Evolutionary conservation across 139 green algal genomes (phyloP).

Genomic region (Astrephomene gubernaculifera): DNA sequence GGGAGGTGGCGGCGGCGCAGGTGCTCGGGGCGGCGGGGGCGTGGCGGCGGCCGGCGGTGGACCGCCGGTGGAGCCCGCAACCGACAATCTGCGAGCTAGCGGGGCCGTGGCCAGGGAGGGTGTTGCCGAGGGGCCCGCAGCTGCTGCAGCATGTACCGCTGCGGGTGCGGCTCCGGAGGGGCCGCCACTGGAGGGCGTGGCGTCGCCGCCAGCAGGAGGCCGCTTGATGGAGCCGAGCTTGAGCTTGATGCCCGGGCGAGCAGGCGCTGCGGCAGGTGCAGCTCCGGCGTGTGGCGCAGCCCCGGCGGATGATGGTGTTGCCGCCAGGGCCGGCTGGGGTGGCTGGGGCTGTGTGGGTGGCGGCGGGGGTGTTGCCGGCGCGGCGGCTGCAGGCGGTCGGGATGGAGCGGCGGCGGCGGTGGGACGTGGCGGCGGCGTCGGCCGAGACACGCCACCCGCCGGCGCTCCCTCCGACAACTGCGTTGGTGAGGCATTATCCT

Average conservation of each 20-base stretch:
- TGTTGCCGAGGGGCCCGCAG: no score
- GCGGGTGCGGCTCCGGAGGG: no score
- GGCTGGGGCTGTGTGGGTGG: no score
- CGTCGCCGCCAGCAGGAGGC: neutral
- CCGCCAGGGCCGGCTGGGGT: no score
- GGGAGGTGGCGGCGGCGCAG: no score
- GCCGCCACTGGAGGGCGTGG: no score
- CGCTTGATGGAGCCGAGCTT: neutral
- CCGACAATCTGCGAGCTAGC: neutral
- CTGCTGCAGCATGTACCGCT: no score
- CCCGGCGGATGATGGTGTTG: no score
- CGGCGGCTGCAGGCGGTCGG: neutral
- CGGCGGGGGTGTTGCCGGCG: neutral
- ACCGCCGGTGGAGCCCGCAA: constrained; percentile 17
- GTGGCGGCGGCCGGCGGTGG: neutral
- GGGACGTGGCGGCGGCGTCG: no score
- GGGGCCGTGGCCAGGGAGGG: neutral
- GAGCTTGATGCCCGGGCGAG: neutral
- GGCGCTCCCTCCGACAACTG: no score
- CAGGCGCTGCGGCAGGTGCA: neutral
- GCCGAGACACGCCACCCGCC: neutral
- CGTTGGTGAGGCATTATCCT: neutral
- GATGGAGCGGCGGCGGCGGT: no score
- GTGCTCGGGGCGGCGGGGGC: no score
- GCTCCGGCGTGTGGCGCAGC: neutral